Evolutionary conservation across 1,139 yeast species (phyloP), one percentile per base, ranked within the genome.

Genomic region (Protomyces inouyei): DNA sequence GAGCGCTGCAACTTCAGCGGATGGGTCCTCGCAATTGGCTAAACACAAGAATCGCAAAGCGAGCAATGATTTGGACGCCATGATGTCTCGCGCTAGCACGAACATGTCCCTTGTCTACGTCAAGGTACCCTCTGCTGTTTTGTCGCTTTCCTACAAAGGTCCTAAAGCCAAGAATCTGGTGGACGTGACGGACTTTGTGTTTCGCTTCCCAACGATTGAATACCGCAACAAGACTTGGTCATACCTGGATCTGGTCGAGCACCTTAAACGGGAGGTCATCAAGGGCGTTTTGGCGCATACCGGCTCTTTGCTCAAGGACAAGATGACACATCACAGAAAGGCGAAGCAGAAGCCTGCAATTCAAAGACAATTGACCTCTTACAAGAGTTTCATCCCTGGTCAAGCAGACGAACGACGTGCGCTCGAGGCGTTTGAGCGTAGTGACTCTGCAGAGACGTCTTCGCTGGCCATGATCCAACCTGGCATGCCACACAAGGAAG

Each of bases 241-340:
- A 1, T 83, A 83, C 60, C 83, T 87, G 68, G 97, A 91, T 67
- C 78, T 90, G 57, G 80, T 86, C 37, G 75, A 82, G 64, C 81
- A 84, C 52, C 72, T 90, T 61, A 83, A 85, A 72, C 86, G 84
- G 70, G 92, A 88, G 71, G 79, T 91, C 37, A 79, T 88, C 64
- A 84, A 82, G 73, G 79, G 85, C 21, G 83, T 91, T 46, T 76
- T 91, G 63, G 83, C 80, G 59, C 95, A 91, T 71, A 80, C 95
- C 0, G 96, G 96, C 4, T 84, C 87, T 69, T 82, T 92, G 67
- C 79, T 91, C 65, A 88, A 90, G 45, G 91, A 90, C 75, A 89
- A 88, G 74, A 80, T 90, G 70, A 80, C 66, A 68, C 69, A 36
- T 70, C 69, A 65, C 43, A 40, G 75, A 72, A 64, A 76, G 73